Conservation (phyloP, 73 alveolate species). For the Paramecium biaurelia region DNA sequence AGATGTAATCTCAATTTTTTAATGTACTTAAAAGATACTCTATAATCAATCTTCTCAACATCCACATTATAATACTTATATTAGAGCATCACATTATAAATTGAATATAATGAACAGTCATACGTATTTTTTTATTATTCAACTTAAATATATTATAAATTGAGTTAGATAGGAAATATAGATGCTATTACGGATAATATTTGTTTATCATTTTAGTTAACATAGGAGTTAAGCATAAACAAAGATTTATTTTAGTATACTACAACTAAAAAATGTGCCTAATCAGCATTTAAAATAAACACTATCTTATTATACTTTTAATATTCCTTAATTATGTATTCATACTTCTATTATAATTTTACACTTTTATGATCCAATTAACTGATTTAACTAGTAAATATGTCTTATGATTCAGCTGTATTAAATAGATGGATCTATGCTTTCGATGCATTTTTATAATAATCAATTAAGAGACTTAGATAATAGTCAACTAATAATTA, state of each 20-base stretch:
- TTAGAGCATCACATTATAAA: neutral
- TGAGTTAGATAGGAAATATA: neutral
- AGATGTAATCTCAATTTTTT: neutral
- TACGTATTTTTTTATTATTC: neutral
- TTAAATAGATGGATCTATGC: neutral
- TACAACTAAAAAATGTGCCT: neutral
- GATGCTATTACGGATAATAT: neutral
- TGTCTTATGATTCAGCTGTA: neutral
- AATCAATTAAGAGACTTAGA: neutral
- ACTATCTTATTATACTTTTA: neutral
- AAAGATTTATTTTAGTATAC: neutral
- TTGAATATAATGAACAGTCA: neutral
- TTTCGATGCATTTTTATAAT: neutral
- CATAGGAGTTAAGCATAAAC: neutral
- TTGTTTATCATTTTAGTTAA: neutral
- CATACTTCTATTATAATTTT: neutral
- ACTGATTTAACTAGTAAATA: neutral
- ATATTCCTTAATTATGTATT: neutral
- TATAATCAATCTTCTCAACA: neutral
- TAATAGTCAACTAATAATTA: neutral
- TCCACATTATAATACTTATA: neutral
- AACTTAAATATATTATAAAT: neutral
- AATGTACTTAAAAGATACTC: neutral
- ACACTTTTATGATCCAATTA: neutral
- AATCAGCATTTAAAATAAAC: neutral